Percentiles rank a stretch among this genome's conserved stretches.
Evolutionary conservation across 441 rosid genomes (phyloP).

Genomic region (Populus hybrid): DNA sequence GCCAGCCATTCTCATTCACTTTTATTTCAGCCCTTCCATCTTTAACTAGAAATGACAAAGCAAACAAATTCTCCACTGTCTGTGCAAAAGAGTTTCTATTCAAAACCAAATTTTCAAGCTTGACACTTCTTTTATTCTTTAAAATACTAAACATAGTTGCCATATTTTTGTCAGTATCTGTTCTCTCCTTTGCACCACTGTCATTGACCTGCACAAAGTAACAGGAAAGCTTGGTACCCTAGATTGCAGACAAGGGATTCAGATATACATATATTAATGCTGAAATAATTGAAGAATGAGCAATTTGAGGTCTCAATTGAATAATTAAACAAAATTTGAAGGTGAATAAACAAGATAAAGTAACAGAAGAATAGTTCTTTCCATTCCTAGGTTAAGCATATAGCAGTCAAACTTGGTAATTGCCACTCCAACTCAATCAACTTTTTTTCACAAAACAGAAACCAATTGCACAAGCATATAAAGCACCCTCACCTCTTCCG

Average conservation of each 20-base stretch:
- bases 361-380: too few relatives aligned
- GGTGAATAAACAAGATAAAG: too few relatives aligned
- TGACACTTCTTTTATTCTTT: slow-evolving; percentile 44
- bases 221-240: background rate
- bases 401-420: too few relatives aligned
- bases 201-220: slow-evolving; percentile 43
- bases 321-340: too few relatives aligned
- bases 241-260: background rate
- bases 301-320: background rate
- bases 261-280: background rate
- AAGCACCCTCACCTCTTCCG: slow-evolving; percentile 44
- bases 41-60: slow-evolving; percentile 72
- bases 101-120: slow-evolving; percentile 57
- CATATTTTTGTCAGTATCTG: slow-evolving; percentile 55
- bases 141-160: slow-evolving; percentile 57
- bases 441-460: too few relatives aligned
- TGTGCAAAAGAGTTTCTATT: slow-evolving; percentile 69
- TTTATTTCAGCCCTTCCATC: slow-evolving; percentile 70
- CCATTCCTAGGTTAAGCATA: too few relatives aligned
- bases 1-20: slow-evolving; percentile 53
- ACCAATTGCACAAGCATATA: background rate
- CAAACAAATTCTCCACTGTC: slow-evolving; percentile 72
- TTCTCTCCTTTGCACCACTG: slow-evolving; percentile 27
- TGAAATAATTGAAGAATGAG: background rate
- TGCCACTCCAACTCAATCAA: too few relatives aligned